A percentile compares a stretch with the other conserved stretches of the same genome.
phyloP scores from a whole-genome alignment of 208 protist genomes.

The Crithidia fasciculata region DNA sequence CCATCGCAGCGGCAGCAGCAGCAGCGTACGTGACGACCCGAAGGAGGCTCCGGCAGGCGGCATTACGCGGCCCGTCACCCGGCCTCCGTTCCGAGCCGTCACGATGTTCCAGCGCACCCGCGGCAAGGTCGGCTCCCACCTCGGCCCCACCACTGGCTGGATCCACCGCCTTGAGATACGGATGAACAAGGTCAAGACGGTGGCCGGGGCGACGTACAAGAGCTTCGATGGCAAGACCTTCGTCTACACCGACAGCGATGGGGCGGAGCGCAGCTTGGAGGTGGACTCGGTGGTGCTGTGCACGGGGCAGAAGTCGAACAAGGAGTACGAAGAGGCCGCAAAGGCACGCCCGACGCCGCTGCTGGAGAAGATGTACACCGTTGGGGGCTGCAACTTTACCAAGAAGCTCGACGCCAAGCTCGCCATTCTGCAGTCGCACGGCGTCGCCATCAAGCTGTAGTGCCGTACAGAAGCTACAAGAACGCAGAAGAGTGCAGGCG shows the following conservation, averaged over 20 bases:
- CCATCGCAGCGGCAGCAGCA: not conserved
- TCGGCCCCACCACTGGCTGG: constrained; percentile 92
- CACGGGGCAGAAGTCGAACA: constrained; percentile 82
- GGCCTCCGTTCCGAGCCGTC: constrained; percentile 38
- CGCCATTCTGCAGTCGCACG: constrained; percentile 78
- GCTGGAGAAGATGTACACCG: constrained; percentile 34
- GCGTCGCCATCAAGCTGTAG: constrained; percentile 49
- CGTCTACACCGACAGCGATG: constrained; percentile 47
- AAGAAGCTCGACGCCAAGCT: constrained; percentile 78
- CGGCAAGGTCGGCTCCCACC: constrained; percentile 73
- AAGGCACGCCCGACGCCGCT: constrained; percentile 15
- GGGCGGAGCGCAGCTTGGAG: constrained; percentile 41
- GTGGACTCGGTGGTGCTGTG: constrained; percentile 91
- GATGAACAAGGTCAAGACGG: constrained; percentile 68
- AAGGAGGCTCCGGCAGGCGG: constrained; percentile 44
- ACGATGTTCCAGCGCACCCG: constrained; percentile 83
- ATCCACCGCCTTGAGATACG: constrained; percentile 90
- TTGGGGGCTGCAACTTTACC: constrained; percentile 76
- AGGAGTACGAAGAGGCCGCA: constrained; percentile 38
- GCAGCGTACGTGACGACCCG: not conserved
- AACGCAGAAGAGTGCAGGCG: too few species aligned
- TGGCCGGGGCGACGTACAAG: constrained; percentile 79
- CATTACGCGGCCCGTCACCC: constrained; percentile 29
- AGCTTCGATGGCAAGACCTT: constrained; percentile 82
- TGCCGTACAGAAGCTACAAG: not conserved